Base-by-base conservation (phyloP, 2,329 filamentous ascomycete species). In the Xylaria sp. region DNA sequence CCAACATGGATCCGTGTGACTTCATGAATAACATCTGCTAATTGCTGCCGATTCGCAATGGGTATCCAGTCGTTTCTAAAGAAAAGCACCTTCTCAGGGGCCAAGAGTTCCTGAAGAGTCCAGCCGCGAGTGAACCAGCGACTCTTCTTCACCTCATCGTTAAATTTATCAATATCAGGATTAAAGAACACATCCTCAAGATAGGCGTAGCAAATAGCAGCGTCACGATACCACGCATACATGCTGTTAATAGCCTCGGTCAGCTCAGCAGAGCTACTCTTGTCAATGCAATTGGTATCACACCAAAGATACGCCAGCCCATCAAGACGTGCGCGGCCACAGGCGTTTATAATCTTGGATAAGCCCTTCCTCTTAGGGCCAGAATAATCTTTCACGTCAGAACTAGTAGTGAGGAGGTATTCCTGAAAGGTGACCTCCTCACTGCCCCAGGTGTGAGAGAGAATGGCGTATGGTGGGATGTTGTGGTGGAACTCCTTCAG, bases 251-350 rank as follows among this genome's bases (percentile, higher is more conserved):
- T 78, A 5, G 80, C 78, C 50, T 81, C 79, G 2, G 72, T 77
- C 2, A 82, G 66, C 63, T 81, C 79, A 0, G 78, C 75, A 1
- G 76, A 78, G 65, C 76, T 80, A 1, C 55, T 62, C 69, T 78
- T 80, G 70, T 82, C 77, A 68, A 82, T 81, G 54, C 80, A 81
- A 44, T 76, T 78, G 1, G 79, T 81, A 62, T 81, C 80, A n/a
- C 78, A 76, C 79, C 80, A 82, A 10, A 80, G 68, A 25, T 77
- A 80, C 2, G 59, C 53, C 3, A 76, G 37, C 0, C 72, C 72
- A 40, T 80, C 77, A 0, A 51, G 63, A 0, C 53, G 55, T 0
- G 78, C 78, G 8, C 76, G 78, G 9, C 69, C 63, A 58, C 79
- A 81, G 0, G 78, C 75, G 0, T 70, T 75, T 0, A 74, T 18